Evolutionary conservation across 768 basidiomycete species (phyloP).

Genomic region (Leccinum broughii): DNA sequence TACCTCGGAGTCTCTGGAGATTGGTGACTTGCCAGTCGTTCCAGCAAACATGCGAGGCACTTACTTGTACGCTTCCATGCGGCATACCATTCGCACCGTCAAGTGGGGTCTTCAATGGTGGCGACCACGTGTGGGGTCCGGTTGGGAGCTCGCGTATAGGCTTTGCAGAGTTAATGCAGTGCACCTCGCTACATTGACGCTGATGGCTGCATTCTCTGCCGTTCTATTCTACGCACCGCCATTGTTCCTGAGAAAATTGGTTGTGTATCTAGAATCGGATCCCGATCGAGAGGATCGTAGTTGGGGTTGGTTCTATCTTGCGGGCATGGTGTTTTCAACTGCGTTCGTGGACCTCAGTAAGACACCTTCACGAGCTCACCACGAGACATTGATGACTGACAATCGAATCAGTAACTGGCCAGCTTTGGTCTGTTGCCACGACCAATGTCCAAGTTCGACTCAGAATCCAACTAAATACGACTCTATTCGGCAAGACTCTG

Average conservation of each 20-base stretch:
- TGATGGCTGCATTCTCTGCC: constrained; percentile 58
- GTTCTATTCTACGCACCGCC: constrained; percentile 64
- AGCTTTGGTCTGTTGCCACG: constrained; percentile 70
- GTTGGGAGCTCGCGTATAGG: constrained; percentile 63
- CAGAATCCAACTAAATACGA: constrained; percentile 77
- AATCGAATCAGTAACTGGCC: constrained; percentile 49
- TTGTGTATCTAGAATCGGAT: constrained; percentile 67
- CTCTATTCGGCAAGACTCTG: constrained; percentile 82
- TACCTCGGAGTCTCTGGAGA: constrained; percentile 70
- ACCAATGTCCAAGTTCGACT: constrained; percentile 71
- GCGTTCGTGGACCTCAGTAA: constrained; percentile 44
- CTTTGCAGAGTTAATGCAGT: constrained; percentile 57
- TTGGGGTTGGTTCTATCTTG: constrained; percentile 77
- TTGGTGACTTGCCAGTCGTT: constrained; percentile 85
- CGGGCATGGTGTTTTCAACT: constrained; percentile 49
- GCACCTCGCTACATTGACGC: constrained; percentile 42
- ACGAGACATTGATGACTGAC: constrained; percentile 8
- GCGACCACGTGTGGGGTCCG: constrained; percentile 60
- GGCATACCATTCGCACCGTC: constrained; percentile 49
- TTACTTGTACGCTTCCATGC: constrained; percentile 66
- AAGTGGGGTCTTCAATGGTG: constrained; percentile 55
- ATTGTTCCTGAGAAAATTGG: constrained; percentile 59
- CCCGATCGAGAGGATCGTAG: constrained; percentile 50
- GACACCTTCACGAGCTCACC: constrained; percentile 14
- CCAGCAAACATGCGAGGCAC: constrained; percentile 70